phyloP scores from a whole-genome alignment of 2,329 filamentous ascomycete species.

The Aspergillus sojae region DNA sequence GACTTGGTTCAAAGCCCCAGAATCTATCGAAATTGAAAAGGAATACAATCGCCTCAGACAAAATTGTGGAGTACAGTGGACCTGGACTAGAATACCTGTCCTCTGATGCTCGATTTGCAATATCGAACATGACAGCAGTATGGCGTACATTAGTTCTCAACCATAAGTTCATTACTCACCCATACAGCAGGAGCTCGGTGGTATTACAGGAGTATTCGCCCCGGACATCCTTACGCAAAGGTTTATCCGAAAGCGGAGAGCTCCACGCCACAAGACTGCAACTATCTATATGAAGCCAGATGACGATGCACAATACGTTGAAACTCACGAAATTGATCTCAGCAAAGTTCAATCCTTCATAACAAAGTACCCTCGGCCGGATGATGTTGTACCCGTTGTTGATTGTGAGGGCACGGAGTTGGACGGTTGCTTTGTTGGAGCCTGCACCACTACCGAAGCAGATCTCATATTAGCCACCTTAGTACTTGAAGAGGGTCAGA shows the following conservation, averaged over 20 bases:
- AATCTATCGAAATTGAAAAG: slow-evolving; percentile 46
- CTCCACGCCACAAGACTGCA: slow-evolving; percentile 35
- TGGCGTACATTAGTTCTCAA: not conserved
- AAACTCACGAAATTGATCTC: slow-evolving; percentile 42
- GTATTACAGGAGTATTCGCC: slow-evolving; percentile 47
- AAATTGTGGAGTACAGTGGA: slow-evolving; percentile 51
- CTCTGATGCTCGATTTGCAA: slow-evolving; percentile 50
- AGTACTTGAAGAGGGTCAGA: slow-evolving; percentile 44
- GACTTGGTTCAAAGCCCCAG: slow-evolving; percentile 52
- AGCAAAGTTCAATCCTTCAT: slow-evolving; percentile 41
- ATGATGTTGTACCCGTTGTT: slow-evolving; percentile 47
- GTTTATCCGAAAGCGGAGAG: slow-evolving; percentile 39
- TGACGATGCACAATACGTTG: slow-evolving; percentile 42
- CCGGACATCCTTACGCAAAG: slow-evolving; percentile 41
- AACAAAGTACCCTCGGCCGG: slow-evolving; percentile 47
- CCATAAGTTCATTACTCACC: not conserved
- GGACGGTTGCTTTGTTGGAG: slow-evolving; percentile 52
- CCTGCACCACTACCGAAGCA: slow-evolving; percentile 52
- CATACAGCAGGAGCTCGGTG: slow-evolving; percentile 42
- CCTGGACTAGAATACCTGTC: slow-evolving; percentile 44
- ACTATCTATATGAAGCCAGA: slow-evolving; percentile 46
- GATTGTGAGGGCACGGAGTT: slow-evolving; percentile 36
- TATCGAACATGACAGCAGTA: slow-evolving; percentile 51
- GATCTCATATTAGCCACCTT: slow-evolving; percentile 48
- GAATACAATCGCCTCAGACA: slow-evolving; percentile 50